Conservation (phyloP, 192 early-diverging fungal species). For the Coemansia sp. region DNA sequence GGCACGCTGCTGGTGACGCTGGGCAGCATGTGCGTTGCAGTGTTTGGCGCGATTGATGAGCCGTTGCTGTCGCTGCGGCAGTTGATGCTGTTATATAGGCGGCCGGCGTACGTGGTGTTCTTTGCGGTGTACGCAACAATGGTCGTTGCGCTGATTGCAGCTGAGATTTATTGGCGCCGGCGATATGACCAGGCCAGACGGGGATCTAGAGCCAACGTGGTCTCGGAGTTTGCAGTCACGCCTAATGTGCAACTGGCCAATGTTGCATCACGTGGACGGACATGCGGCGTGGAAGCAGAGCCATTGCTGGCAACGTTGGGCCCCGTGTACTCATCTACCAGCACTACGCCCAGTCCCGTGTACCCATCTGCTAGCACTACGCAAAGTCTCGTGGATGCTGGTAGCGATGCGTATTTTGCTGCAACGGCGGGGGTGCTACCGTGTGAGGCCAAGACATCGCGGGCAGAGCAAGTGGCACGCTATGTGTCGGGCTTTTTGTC, state of each 20-base stretch:
- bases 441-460: constrained; percentile 26
- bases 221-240: not conserved
- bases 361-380: not conserved
- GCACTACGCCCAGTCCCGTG: constrained; percentile 3
- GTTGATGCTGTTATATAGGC: constrained; percentile 64
- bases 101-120: constrained; percentile 67
- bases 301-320: constrained; percentile 13
- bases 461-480: constrained; percentile 28
- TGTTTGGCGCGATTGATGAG: constrained; percentile 77
- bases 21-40: constrained; percentile 65
- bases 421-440: constrained; percentile 33
- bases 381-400: constrained; percentile 6
- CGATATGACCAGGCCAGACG: constrained; percentile 4
- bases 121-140: constrained; percentile 59
- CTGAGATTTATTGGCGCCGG: constrained; percentile 47
- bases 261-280: constrained; percentile 5
- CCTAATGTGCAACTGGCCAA: constrained; percentile 8
- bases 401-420: constrained; percentile 24
- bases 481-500: constrained; percentile 61
- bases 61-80: constrained; percentile 67
- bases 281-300: not conserved
- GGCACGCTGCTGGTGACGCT: constrained; percentile 68
- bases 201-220: not conserved
- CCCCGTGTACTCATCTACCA: not conserved
- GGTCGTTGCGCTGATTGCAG: constrained; percentile 53